These are phyloP conservation scores for Acarospora socialis DNA, from an alignment of 2,329 filamentous ascomycete genomes.

Conservation along the genomic window DNA sequence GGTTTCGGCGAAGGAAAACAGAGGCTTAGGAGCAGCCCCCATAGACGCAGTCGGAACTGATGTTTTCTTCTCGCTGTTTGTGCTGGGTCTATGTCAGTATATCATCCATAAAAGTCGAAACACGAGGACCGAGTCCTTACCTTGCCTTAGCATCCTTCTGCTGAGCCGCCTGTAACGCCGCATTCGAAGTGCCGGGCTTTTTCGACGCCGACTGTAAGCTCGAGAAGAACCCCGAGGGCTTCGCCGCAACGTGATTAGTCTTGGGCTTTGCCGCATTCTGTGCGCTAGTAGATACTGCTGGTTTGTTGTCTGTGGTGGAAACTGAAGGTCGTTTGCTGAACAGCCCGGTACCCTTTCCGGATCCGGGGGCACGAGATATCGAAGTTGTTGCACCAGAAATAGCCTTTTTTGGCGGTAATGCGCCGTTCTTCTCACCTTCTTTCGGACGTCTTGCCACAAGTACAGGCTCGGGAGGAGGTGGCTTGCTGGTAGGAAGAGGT, in stretches of 20 bases:
- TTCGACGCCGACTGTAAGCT: conserved; percentile 35
- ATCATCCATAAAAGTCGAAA: background rate
- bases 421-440: conserved; percentile 24
- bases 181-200: conserved; percentile 35
- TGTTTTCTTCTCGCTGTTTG: conserved; percentile 6
- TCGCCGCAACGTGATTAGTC: conserved; percentile 18
- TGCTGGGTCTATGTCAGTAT: conserved; percentile 5
- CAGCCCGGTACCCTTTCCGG: background rate
- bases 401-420: conserved; percentile 22
- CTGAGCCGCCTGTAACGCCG: conserved; percentile 30
- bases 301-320: conserved; percentile 16
- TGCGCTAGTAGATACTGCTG: conserved; percentile 14
- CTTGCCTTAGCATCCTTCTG: conserved; percentile 20
- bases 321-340: background rate
- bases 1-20: conserved; percentile 35
- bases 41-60: conserved; percentile 1
- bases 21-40: conserved; percentile 21
- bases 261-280: conserved; percentile 29
- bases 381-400: background rate
- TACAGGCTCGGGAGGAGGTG: conserved; percentile 9
- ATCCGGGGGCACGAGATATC: background rate
- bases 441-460: conserved; percentile 26
- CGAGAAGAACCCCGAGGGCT: conserved; percentile 25
- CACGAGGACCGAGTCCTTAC: conserved; percentile 16
- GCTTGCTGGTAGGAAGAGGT: conserved; percentile 20